Conservation (phyloP, 768 basidiomycete genomes). For the Suillus discolor region DNA sequence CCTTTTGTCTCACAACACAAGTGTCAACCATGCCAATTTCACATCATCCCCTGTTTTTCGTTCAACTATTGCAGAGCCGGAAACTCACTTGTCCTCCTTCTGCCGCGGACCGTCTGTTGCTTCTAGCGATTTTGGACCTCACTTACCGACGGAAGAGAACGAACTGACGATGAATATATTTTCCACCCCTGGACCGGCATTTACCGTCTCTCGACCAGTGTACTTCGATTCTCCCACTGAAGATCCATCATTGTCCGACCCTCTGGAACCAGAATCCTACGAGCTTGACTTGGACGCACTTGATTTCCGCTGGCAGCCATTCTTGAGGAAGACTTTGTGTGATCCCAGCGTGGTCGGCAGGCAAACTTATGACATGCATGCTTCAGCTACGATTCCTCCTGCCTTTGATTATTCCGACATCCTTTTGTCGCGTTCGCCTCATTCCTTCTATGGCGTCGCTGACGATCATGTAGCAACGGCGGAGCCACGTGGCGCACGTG, state of each 20-base stretch:
- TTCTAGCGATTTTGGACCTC: not conserved
- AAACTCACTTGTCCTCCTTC: not conserved
- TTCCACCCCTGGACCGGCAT: conserved; percentile 52
- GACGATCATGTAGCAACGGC: not conserved
- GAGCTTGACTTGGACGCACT: conserved; percentile 43
- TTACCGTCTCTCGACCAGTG: conserved; percentile 33
- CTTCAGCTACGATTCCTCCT: not conserved
- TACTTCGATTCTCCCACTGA: conserved; percentile 58
- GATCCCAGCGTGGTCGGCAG: not conserved
- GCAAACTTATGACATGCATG: not conserved
- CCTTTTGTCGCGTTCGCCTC: not conserved
- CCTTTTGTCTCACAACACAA: not conserved
- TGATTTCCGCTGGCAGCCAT: conserved; percentile 61
- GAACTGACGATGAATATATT: conserved; percentile 30
- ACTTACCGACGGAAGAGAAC: not conserved
- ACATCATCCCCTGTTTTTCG: not conserved
- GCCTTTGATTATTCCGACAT: not conserved
- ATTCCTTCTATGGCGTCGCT: not conserved
- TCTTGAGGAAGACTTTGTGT: conserved; percentile 31
- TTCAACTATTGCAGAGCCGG: not conserved
- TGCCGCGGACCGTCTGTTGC: not conserved
- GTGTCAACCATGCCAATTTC: not conserved
- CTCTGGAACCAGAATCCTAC: conserved; percentile 38
- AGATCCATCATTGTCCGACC: conserved; percentile 45
- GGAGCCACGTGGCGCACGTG: not conserved